Conservation (phyloP, 2,329 filamentous ascomycete species). For the Cladophialophora carrionii region DNA sequence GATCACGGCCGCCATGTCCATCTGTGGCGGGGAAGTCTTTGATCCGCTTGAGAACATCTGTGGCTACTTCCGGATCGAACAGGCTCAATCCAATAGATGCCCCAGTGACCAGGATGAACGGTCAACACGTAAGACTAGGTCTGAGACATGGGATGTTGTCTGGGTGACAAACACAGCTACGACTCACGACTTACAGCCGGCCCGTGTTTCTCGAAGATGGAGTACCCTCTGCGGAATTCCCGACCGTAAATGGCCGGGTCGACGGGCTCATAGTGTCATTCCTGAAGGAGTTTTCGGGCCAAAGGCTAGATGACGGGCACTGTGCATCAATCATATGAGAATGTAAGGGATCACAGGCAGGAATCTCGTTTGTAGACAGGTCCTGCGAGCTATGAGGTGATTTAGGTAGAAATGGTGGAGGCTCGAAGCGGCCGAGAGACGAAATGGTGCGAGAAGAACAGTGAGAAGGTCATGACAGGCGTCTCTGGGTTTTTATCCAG, state of each 20-base stretch:
- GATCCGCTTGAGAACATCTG: conserved; percentile 42
- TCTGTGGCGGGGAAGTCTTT: conserved; percentile 46
- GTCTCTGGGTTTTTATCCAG: not conserved
- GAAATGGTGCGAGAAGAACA: conserved; percentile 8
- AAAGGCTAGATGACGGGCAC: conserved; percentile 36
- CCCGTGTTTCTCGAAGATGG: conserved; percentile 40
- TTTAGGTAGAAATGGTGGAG: conserved; percentile 33
- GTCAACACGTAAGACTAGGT: not conserved
- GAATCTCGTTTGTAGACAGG: conserved; percentile 39
- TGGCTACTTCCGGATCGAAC: conserved; percentile 43
- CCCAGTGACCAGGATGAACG: conserved; percentile 43
- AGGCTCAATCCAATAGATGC: conserved; percentile 37
- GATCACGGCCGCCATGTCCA: conserved; percentile 39
- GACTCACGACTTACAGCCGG: conserved; percentile 26
- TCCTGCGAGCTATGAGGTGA: conserved; percentile 39
- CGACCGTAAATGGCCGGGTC: conserved; percentile 42
- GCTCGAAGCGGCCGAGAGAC: conserved; percentile 20
- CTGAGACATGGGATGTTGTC: not conserved
- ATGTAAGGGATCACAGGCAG: conserved; percentile 37
- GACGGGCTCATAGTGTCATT: conserved; percentile 37
- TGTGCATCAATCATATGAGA: conserved; percentile 41
- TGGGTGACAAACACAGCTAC: not conserved
- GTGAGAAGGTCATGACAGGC: conserved; percentile 21
- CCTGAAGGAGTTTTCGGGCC: conserved; percentile 40
- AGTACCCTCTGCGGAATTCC: conserved; percentile 42